Evolutionary conservation across 2,329 filamentous ascomycete genomes (phyloP), one percentile per base, ranked within the genome.

Genomic region (Hymenoscyphus linearis): DNA sequence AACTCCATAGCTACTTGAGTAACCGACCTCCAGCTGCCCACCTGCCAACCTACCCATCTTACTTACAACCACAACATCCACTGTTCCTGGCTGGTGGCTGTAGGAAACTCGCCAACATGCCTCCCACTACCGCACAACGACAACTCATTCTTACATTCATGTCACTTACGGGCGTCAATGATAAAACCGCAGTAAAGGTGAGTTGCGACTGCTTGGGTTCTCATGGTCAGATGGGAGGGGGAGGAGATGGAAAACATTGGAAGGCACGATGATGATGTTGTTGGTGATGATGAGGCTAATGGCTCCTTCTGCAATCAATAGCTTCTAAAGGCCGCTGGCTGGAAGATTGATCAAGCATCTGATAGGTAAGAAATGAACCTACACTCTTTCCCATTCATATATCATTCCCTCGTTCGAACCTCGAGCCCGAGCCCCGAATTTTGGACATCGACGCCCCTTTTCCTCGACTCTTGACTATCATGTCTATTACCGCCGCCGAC

Each of bases 301-400:
- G 37, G 22, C 14, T 62, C 35, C 55, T 65, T 58, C 57, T 47
- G 59, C n/a, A 10, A 60, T 62, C 22, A 10, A 60, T 62, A 76
- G 75, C 67, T 71, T 47, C 69, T 76, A 36, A 76, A 76, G 62
- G 60, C 67, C 25, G 60, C 73, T 40, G 68, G 67, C 16, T 76
- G 73, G 72, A 75, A 74, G 61, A 59, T 76, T 35, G 74, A 76
- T 18, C 60, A 69, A 55, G 74, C 75, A 59, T 70, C 70, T 60
- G 73, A 76, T 63, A 74, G 74, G 74, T 76, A 72, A 71, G 74
- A 69, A 18, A 18, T 55, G 44, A 58, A 63, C 62, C 59, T 54
- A 58, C 36, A 57, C 52, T 60, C 34, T 60, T 44, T 55, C 36
- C 52, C 22, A 22, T 25, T 47, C 18, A 47, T 25, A 47, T 47